Evolutionary conservation across 2,329 filamentous ascomycete genomes (phyloP).

Genomic region (Ceratocystis diversiconidia): DNA sequence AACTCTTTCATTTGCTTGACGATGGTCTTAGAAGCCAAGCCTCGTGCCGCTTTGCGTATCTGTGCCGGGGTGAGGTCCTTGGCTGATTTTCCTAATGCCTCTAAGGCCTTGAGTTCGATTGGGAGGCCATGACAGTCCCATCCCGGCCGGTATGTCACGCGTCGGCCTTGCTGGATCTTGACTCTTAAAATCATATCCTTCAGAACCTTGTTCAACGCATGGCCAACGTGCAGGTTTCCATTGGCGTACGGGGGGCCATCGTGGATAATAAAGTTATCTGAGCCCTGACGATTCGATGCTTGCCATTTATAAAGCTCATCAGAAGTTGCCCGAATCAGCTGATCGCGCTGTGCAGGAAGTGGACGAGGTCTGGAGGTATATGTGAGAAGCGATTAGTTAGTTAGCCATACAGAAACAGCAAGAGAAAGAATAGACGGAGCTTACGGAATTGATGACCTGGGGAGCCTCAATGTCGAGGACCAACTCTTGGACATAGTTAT

Average conservation of each 20-base stretch:
- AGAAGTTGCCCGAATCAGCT: slow-evolving; percentile 62
- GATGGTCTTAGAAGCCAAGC: slow-evolving; percentile 54
- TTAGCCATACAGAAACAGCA: neutral
- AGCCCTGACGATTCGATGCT: slow-evolving; percentile 37
- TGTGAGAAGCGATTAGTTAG: neutral
- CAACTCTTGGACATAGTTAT: slow-evolving; percentile 53
- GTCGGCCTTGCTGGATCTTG: slow-evolving; percentile 60
- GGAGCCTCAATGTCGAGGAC: slow-evolving; percentile 61
- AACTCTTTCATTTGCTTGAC: slow-evolving; percentile 61
- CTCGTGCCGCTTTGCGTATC: slow-evolving; percentile 49
- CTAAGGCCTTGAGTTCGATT: slow-evolving; percentile 90
- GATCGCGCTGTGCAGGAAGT: slow-evolving; percentile 33
- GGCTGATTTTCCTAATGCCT: slow-evolving; percentile 27
- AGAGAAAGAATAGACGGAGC: slow-evolving; percentile 20
- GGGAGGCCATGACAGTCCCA: slow-evolving; percentile 98
- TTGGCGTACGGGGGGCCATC: slow-evolving; percentile 98
- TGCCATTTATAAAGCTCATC: slow-evolving; percentile 90
- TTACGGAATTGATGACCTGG: slow-evolving; percentile 60
- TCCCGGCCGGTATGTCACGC: slow-evolving; percentile 71
- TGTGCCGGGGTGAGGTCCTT: slow-evolving; percentile 36
- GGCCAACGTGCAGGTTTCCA: slow-evolving; percentile 77
- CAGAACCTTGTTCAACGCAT: slow-evolving; percentile 90
- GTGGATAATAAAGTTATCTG: slow-evolving; percentile 63
- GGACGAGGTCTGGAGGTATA: slow-evolving; percentile 35
- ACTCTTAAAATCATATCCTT: slow-evolving; percentile 86